Conservation (phyloP, 768 basidiomycete species). For the Panaeolus papilionaceus region DNA sequence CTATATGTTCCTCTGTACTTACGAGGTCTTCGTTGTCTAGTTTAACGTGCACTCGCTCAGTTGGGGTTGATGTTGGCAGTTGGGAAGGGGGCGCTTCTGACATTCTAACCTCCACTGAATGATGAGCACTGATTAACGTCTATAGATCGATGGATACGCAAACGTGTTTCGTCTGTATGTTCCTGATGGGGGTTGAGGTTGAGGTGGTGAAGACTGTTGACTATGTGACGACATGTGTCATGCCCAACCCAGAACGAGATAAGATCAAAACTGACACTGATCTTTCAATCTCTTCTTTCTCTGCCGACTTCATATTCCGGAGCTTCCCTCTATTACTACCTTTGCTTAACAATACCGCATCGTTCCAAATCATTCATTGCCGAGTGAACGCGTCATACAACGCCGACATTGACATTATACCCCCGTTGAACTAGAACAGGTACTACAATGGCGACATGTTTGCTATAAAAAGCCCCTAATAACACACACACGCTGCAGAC, state of each 20-base stretch:
- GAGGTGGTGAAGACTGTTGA: not conserved
- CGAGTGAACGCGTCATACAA: not conserved
- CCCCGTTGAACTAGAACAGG: not conserved
- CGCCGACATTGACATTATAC: not conserved
- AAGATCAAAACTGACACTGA: constrained; percentile 11
- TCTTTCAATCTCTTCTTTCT: not conserved
- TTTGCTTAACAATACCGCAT: too few relatives aligned
- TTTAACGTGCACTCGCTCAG: not conserved
- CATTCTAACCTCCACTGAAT: constrained; percentile 2
- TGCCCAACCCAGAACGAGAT: not conserved
- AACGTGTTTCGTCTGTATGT: not conserved
- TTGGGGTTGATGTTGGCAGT: not conserved
- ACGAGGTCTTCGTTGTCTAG: constrained; percentile 3
- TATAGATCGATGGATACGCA: not conserved
- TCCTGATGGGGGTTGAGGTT: not conserved
- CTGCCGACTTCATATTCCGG: not conserved
- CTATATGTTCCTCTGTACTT: not conserved
- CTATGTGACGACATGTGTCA: not conserved
- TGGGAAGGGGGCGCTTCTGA: not conserved
- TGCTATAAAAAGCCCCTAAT: not conserved
- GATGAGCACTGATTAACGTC: not conserved
- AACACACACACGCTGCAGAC: not conserved
- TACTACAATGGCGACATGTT: not conserved
- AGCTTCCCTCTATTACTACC: too few relatives aligned
- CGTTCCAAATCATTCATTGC: too few relatives aligned